Evolutionary conservation across 495 filamentous ascomycete genomes (phyloP).

Genomic region (Trichoderma asperelloides): DNA sequence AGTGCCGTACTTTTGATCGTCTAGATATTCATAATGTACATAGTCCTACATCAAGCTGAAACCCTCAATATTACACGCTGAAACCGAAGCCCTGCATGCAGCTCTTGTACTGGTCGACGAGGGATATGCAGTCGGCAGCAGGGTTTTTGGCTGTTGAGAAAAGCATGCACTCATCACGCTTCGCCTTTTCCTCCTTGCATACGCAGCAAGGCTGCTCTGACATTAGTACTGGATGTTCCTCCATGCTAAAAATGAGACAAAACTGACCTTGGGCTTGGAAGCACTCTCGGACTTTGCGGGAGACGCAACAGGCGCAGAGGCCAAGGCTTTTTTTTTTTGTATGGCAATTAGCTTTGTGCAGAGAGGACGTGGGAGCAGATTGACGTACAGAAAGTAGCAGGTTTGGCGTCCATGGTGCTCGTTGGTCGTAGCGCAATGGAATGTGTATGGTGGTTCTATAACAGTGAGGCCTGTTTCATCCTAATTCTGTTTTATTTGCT

Average conservation of each 20-base stretch:
- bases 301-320: neutral
- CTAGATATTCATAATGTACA: constrained; percentile 6
- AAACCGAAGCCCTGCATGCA: constrained; percentile 96
- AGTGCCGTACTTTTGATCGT: neutral
- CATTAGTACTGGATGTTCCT: neutral
- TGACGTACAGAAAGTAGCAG: constrained; percentile 1
- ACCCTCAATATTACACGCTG: constrained; percentile 42
- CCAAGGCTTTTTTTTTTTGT: neutral
- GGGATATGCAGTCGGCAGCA: constrained; percentile 65
- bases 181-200: constrained; percentile 88
- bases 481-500: neutral
- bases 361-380: neutral
- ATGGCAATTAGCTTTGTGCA: neutral
- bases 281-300: constrained; percentile 19
- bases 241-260: neutral
- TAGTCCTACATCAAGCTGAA: neutral
- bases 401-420: neutral
- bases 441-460: neutral
- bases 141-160: constrained; percentile 76
- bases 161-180: constrained; percentile 97
- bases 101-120: constrained; percentile 74
- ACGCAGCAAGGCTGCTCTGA: constrained; percentile 78
- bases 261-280: constrained; percentile 38
- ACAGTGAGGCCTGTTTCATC: neutral
- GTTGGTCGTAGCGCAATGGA: neutral